These are phyloP conservation scores for Brassica cretica DNA, from an alignment of 345 rosid genomes.

Conservation along the genomic window DNA sequence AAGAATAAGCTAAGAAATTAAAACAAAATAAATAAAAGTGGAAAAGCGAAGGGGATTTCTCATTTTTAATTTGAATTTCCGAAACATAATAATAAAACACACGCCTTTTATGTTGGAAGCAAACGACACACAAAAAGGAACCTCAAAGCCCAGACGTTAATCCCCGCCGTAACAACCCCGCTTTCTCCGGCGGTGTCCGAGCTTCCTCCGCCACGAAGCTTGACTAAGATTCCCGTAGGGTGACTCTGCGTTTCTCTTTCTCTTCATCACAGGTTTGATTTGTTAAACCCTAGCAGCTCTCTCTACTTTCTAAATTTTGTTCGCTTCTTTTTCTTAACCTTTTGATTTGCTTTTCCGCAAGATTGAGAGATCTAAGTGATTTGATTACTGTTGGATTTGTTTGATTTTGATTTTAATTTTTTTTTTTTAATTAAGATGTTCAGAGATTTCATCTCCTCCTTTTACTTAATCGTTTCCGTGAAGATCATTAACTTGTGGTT, in stretches of 20 bases:
- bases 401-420: not conserved
- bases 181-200: constrained; percentile 18
- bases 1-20: constrained; percentile 16
- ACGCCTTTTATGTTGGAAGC: constrained; percentile 32
- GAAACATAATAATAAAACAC: constrained; percentile 10
- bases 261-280: not conserved
- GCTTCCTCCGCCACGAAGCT: not conserved
- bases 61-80: constrained; percentile 26
- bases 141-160: constrained; percentile 8
- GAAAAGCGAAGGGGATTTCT: not conserved
- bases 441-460: constrained; percentile 6
- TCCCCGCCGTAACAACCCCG: not conserved
- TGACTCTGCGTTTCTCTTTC: not conserved
- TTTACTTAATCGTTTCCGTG: constrained; percentile 20
- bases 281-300: not conserved
- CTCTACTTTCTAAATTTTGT: not conserved
- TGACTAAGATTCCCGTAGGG: not conserved
- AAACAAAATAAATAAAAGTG: not conserved
- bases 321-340: not conserved
- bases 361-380: constrained; percentile 31
- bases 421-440: not conserved
- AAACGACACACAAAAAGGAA: constrained; percentile 29
- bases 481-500: constrained; percentile 4
- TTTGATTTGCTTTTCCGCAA: not conserved
- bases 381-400: not conserved